Evolutionary conservation across 2,329 filamentous ascomycete genomes (phyloP), one percentile per base, ranked within the genome.

Genomic region (Beauveria pseudobassiana): DNA sequence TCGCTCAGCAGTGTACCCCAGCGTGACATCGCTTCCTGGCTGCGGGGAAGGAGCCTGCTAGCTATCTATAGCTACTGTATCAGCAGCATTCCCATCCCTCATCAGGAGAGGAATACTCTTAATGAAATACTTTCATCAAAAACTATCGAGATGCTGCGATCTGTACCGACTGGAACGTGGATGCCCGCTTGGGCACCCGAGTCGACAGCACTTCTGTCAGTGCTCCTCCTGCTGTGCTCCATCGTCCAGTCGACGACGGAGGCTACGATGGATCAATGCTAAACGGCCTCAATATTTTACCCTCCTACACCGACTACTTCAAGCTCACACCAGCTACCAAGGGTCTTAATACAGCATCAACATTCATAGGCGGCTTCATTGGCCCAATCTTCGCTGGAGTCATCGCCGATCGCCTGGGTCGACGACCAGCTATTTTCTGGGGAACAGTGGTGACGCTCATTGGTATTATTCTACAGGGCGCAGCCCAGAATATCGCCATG

Each of bases 241-340:
- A 73, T 77, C 50, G 76, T 78, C 6, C 76, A 79, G 61, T 79
- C 77, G 7, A 64, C 60, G 1, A 65, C 63, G 0, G 63, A 34
- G 73, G 76, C 26, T 78, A 79, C 58, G 78, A 82, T 62, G 76
- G 77, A 2, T 82, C 78, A 2, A 80, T 84, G 72, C 73, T 84
- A 70, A 84, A 84, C 63, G 81, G 80, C 0, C 74, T 86, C 26
- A 82, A 84, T 62, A 84, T 86, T 62, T 68, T 86, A 18, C 81
- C 82, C 0, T 78, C 77, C 0, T 86, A 85, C 67, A 78, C 75
- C 0, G 74, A 82, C 43, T 85, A 85, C 68, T 85, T 86, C 71
- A 65, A 76, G 4, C 76, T 85, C 8, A 83, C 72, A n/a, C 69
- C 78, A 0, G 77, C 79, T 0, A 83, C 81, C 0, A 80, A 75